These are phyloP conservation scores for Teratosphaeria pseudoeucalypti DNA, from an alignment of 2,329 filamentous ascomycete genomes.

Conservation along the genomic window DNA sequence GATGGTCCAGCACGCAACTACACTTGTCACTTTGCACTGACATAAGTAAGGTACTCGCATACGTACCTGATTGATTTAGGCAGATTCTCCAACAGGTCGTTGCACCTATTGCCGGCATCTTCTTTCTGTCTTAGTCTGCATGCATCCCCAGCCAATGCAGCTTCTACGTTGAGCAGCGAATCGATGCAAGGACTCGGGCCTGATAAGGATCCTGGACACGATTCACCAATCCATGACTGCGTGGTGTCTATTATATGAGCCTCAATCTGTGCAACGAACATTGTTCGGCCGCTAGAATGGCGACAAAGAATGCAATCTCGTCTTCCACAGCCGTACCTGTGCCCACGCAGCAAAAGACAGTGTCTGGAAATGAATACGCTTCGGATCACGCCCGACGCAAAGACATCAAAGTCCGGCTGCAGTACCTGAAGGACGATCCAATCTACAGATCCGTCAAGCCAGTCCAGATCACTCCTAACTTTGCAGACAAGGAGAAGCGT, in stretches of 20 bases:
- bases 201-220: neutral
- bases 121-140: neutral
- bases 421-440: conserved; percentile 19
- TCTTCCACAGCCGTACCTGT: neutral
- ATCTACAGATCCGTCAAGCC: conserved; percentile 18
- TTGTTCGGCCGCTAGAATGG: neutral
- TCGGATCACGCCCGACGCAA: conserved; percentile 6
- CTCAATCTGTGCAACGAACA: neutral
- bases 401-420: conserved; percentile 26
- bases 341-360: neutral
- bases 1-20: neutral
- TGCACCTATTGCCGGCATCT: neutral
- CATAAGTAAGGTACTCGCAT: too few species aligned
- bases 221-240: neutral
- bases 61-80: too few species aligned
- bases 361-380: neutral
- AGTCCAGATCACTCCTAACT: conserved; percentile 19
- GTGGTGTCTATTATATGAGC: neutral
- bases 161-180: neutral
- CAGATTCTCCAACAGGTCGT: neutral
- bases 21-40: too few species aligned
- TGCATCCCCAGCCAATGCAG: neutral
- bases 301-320: neutral
- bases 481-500: conserved; percentile 12
- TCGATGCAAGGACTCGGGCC: neutral